Base-by-base conservation (phyloP, 306 rosid genomes). In the Datisca glomerata region DNA sequence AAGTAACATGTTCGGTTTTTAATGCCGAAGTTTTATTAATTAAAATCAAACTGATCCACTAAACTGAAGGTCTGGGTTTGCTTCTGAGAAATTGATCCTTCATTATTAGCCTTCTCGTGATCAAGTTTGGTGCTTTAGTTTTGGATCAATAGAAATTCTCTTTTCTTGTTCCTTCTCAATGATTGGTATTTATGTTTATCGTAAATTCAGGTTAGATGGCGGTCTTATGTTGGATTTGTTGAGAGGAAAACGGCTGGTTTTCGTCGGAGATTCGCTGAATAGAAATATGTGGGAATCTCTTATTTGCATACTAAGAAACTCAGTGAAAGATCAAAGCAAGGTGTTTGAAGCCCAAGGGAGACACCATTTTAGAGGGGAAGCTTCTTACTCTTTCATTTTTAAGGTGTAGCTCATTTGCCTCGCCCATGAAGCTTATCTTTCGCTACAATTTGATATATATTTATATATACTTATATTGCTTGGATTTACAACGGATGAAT, bases 231-330 rank as follows among this genome's bases (percentile, higher is more conserved):
- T 89, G 65, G 57, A 80, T 55, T 37, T 89, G 68, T 47, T 89
- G 57, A 72, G 66, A 59, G 95, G 98, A 12, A 89, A 75, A 53
- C 46, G 95, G 51, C 21, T 89, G 24, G 98, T 75, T 57, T 89
- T 89, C 37, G 98, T 89, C 18, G 98, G 98, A 0, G 98, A 89
- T 78, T 89, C 98, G n/a, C 72, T 89, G 37, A 89, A 89, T 54
- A 69, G 98, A 60, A 89, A 89, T 27, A 89, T 89, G 98, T 89
- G 98, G 98, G 98, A 89, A 39, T 89, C 98, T 43, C 72, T 89
- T 33, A 60, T 89, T 70, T 89, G 98, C 73, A 77, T 89, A 44
- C 51, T 89, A 13, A 89, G 71, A 51, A 78, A 78, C 64, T 66
- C 95, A 1, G 95, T 48, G 23, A 78, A 78, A 48, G 58, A 89